Base-by-base conservation (phyloP, 331 rosid species). In the Rhamnella rubrinervis region DNA sequence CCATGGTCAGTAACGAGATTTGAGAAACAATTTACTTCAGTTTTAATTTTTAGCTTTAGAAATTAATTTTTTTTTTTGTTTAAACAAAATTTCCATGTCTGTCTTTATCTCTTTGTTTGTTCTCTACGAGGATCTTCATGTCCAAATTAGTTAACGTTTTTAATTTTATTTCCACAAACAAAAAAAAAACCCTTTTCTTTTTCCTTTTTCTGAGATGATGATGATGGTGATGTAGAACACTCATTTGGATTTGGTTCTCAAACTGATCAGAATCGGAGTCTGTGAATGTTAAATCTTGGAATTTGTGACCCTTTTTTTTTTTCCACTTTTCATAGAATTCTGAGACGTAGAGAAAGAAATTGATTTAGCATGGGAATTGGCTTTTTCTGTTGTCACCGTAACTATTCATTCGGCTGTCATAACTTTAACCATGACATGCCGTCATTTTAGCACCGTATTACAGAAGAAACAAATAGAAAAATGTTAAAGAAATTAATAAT, bases 1-100 rank as follows among this genome's bases (percentile, higher is more conserved):
- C 82, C 8, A 66, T 73, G 92, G 84, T 82, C 61, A 84, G 92
- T 83, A 70, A 80, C 47, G 83, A 88, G 84, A 88, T 90, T 78
- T 86, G 75, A 82, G 65, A 28, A 13, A 3, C 5, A 31, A 3
- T 31, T 31, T 31, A 3, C 35, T 31, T 31, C 4, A 31, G 4
- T 31, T 0, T n/a, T 25, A 10, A 21, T 61, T 55, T 61, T 15
- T 76, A n/a, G 61, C 52, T 35, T 67, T n/a, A 17, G 7, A 13
- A 26, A 6, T 49, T 63, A 76, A 31, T 6, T 57, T 44, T 41
- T 46, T 57, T 23, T 1, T 23, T 23, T 23, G 0, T 23, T 23
- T 23, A 23, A 0, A 23, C 1, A 18, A 2, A 19, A 51, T 67
- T 51, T 37, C 44, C 39, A 7, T 40, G 57, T 39, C 5, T 63